Percentiles rank a stretch among this genome's conserved stretches.
Conservation (phyloP, 1,139 yeast species). For the Candida dubliniensis region DNA sequence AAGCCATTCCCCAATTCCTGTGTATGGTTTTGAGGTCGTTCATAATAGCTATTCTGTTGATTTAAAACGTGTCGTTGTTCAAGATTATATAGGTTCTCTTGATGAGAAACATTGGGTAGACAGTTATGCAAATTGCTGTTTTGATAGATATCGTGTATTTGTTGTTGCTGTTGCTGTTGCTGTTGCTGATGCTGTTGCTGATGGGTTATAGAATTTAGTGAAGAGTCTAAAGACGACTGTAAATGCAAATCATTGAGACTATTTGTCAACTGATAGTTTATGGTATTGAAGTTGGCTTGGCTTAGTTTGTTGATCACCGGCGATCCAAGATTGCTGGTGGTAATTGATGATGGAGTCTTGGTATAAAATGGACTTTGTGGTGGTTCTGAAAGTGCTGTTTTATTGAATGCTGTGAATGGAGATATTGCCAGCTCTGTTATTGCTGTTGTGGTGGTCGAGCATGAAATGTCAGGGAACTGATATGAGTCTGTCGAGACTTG, state of each 20-base stretch:
- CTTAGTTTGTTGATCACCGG: slow-evolving; percentile 2
- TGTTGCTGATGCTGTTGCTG: neutral
- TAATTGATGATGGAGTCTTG: neutral
- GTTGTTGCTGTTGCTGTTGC: neutral
- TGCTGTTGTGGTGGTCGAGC: neutral
- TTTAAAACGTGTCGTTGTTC: neutral
- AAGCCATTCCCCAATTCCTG: neutral
- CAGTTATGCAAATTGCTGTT: neutral
- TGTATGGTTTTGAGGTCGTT: neutral
- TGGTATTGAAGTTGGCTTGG: neutral
- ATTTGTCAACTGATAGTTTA: slow-evolving; percentile 1
- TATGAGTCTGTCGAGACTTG: slow-evolving; percentile 3
- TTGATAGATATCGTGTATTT: neutral
- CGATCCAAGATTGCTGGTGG: slow-evolving; percentile 1
- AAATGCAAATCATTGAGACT: neutral
- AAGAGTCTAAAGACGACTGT: neutral
- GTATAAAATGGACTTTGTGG: slow-evolving; percentile 3
- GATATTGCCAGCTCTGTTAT: neutral
- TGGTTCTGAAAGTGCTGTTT: slow-evolving; percentile 3
- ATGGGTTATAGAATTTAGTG: neutral
- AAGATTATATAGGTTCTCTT: too few species aligned
- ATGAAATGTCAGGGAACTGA: neutral
- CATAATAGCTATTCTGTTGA: neutral
- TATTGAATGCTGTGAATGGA: neutral
- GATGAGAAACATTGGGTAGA: neutral